Evolutionary conservation across 1,139 yeast genomes (phyloP), one percentile per base, ranked within the genome.

Genomic region (Candida pseudoviswanathii): DNA sequence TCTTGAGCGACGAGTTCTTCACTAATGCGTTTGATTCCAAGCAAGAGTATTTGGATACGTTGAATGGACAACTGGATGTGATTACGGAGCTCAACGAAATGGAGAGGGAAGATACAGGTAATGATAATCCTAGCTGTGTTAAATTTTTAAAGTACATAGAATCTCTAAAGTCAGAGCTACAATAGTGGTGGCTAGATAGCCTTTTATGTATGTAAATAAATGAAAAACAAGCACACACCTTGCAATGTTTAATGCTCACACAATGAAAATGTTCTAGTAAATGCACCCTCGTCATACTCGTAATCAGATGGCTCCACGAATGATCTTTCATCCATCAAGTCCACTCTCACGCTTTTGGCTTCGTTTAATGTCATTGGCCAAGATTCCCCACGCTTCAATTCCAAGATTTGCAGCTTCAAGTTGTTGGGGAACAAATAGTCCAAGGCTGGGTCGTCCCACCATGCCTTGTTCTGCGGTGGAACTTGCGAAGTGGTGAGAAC

Each of bases 51-150:
- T 29, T 63, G 3, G 67, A 70, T 0, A 52, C 78, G 26, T 66
- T 86, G 38, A 56, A 68, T 3, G 64, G 68, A 3, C 79, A 82
- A 44, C 53, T 73, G 21, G 57, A 63, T 5, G 62, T 63, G 8
- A 71, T 86, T 5, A 59, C 70, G 5, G 86, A 84, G 53, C 72
- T 87, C 51, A 86, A 86, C 58, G 81, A 77, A 31, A 62, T 81
- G 39, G 89, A 87, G 57, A 78, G 75, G 49, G 74, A 75, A 3
- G 91, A 85, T 47, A 80, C 81, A 54, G 55, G 58, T 0, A 73
- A 78, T 6, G 88, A 85, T 51, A 84, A 85, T 58, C 74, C 75
- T 43, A 86, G 94, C 90, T 87, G 94, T 56, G 66, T 86, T 51
- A 85, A 86, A 57, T 70, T 80, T 5, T 68, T 80, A 25, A 63